These are phyloP conservation scores for Tricholoma matsutake DNA, from an alignment of 768 basidiomycete species.

Conservation along the genomic window DNA sequence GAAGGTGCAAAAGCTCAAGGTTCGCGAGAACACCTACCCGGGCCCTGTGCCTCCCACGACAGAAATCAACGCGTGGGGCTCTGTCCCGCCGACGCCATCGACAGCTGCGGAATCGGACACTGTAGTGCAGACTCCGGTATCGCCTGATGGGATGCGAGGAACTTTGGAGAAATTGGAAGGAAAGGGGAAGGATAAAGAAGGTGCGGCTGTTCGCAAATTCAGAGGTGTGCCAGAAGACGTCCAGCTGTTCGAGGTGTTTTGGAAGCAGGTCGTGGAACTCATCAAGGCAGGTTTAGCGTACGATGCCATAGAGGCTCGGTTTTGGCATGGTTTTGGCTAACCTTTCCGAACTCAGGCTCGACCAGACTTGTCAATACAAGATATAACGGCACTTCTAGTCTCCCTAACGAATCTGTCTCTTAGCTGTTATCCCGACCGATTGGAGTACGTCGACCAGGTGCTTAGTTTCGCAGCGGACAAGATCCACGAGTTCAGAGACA, in stretches of 20 bases:
- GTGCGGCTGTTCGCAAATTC: slow-evolving; percentile 68
- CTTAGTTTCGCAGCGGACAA: slow-evolving; percentile 86
- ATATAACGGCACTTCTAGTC: slow-evolving; percentile 93
- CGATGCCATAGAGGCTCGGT: background rate
- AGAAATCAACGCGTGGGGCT: slow-evolving; percentile 45
- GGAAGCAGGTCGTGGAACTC: slow-evolving; percentile 96
- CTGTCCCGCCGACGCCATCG: slow-evolving; percentile 32
- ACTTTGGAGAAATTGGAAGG: slow-evolving; percentile 26
- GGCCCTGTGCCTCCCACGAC: slow-evolving; percentile 31
- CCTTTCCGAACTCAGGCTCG: slow-evolving; percentile 62
- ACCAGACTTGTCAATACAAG: slow-evolving; percentile 95
- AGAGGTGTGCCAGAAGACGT: slow-evolving; percentile 95
- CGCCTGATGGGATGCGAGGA: slow-evolving; percentile 21
- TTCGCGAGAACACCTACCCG: slow-evolving; percentile 48
- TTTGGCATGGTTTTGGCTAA: background rate
- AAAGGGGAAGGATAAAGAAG: slow-evolving; percentile 65
- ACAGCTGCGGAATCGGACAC: slow-evolving; percentile 31
- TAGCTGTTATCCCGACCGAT: slow-evolving; percentile 94
- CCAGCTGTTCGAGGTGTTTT: slow-evolving; percentile 96
- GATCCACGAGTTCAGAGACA: slow-evolving; percentile 79
- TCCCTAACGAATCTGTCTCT: slow-evolving; percentile 93
- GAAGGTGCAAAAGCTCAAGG: slow-evolving; percentile 63
- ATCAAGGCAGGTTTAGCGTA: slow-evolving; percentile 69
- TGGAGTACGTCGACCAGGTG: slow-evolving; percentile 97
- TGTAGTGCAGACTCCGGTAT: slow-evolving; percentile 24